Conservation (phyloP, 2,329 filamentous ascomycete species). For the Neurospora sp. region DNA sequence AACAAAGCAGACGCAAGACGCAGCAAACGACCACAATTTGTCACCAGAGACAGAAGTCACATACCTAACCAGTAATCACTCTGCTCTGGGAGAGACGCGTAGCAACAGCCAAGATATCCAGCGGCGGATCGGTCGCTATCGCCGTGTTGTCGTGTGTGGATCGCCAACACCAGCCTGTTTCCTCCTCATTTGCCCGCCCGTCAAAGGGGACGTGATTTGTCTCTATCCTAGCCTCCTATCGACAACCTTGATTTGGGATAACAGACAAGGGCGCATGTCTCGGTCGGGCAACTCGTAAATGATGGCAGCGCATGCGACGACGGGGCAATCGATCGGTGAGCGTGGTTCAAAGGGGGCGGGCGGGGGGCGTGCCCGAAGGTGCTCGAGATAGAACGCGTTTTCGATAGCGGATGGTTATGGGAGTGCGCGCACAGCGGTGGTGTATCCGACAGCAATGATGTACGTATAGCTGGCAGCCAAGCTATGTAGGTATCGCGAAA, state of each 20-base stretch:
- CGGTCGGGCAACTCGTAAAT: slow-evolving; percentile 6
- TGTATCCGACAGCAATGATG: slow-evolving; percentile 6
- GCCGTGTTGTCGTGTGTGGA: slow-evolving; percentile 4
- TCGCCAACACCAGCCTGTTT: slow-evolving; percentile 4
- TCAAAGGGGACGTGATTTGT: background rate
- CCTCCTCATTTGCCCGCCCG: slow-evolving; percentile 2
- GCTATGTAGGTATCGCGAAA: slow-evolving; percentile 1
- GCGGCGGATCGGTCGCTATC: background rate
- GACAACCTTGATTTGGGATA: slow-evolving; percentile 14
- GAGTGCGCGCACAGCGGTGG: slow-evolving; percentile 4
- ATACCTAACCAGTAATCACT: background rate
- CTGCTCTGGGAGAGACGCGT: background rate
- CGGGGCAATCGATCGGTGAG: background rate
- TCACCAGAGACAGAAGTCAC: background rate
- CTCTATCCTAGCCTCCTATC: slow-evolving; percentile 14
- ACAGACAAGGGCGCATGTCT: slow-evolving; percentile 17
- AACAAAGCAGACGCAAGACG: slow-evolving; percentile 1
- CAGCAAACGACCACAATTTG: background rate
- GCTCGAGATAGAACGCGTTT: slow-evolving; percentile 2
- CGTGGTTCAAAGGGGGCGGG: slow-evolving; percentile 22
- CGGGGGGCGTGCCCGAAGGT: slow-evolving; percentile 14
- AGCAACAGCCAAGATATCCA: background rate
- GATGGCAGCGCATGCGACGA: slow-evolving; percentile 6
- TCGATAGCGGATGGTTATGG: slow-evolving; percentile 1
- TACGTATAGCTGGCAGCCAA: background rate